Conservation (phyloP, 2,329 filamentous ascomycete species). For the Ilyonectria mors-panacis region DNA sequence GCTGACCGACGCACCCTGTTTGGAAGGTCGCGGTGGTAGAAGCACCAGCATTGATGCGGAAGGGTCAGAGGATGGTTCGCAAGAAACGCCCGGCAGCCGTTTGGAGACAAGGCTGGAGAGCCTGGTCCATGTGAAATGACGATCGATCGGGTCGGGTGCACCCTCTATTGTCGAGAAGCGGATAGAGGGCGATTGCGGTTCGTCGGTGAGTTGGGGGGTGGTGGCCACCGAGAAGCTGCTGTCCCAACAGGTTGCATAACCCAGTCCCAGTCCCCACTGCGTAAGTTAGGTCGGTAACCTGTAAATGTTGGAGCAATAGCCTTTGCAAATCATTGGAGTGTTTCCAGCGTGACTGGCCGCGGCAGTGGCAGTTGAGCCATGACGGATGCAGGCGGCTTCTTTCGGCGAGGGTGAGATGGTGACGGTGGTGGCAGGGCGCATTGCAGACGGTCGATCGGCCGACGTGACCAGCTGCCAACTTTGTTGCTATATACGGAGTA, state of each 20-base stretch:
- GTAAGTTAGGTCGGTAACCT: neutral
- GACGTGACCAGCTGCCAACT: slow-evolving; percentile 11
- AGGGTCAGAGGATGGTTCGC: slow-evolving; percentile 8
- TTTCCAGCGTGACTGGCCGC: slow-evolving; percentile 11
- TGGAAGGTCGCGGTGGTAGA: slow-evolving; percentile 14
- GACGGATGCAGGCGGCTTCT: slow-evolving; percentile 17
- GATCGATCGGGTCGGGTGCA: slow-evolving; percentile 25
- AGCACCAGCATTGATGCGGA: slow-evolving; percentile 6
- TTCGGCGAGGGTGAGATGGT: neutral
- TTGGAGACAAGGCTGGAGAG: neutral
- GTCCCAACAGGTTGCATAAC: neutral
- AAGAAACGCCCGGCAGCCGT: neutral
- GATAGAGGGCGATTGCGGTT: slow-evolving; percentile 13
- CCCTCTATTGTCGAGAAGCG: slow-evolving; percentile 9
- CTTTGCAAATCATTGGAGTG: slow-evolving; percentile 1
- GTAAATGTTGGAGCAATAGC: neutral
- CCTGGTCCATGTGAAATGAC: slow-evolving; percentile 17
- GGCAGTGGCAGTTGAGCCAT: slow-evolving; percentile 5
- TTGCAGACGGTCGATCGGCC: slow-evolving; percentile 30
- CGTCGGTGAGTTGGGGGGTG: slow-evolving; percentile 8
- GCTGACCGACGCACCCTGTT: slow-evolving; percentile 16
- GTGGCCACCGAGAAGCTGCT: neutral
- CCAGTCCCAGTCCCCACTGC: neutral
- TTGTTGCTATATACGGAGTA: neutral
- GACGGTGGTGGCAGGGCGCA: neutral